Conservation (phyloP, 768 basidiomycete species). For the Suillus subaureus region DNA sequence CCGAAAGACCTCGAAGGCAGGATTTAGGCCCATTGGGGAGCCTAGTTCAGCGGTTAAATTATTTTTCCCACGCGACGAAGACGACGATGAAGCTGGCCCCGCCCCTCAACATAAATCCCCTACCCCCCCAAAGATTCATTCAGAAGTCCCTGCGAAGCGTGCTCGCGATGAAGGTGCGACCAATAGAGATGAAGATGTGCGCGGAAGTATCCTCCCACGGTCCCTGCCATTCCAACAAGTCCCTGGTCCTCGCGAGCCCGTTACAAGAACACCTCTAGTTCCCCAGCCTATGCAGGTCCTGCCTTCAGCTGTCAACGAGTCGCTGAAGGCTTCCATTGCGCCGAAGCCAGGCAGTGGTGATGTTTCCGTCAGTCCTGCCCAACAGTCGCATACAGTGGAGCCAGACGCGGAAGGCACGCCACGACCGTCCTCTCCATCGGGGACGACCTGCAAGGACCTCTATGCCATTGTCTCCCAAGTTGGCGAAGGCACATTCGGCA, state of each 20-base stretch:
- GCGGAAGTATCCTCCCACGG: neutral
- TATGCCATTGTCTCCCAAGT: constrained; percentile 93
- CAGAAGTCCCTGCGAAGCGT: constrained; percentile 31
- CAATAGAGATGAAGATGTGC: constrained; percentile 25
- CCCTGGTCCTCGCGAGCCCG: constrained; percentile 10
- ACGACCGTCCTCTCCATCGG: constrained; percentile 31
- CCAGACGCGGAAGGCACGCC: constrained; percentile 26
- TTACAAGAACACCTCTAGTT: constrained; percentile 17
- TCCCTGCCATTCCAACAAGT: constrained; percentile 6
- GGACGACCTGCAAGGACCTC: constrained; percentile 49
- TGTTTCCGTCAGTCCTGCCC: constrained; percentile 22
- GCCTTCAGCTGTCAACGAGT: constrained; percentile 21
- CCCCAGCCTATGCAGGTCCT: constrained; percentile 11
- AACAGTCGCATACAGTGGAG: constrained; percentile 24
- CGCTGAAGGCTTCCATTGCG: constrained; percentile 21
- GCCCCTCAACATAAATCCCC: constrained; percentile 19
- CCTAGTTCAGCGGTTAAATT: constrained; percentile 58
- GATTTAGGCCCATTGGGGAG: constrained; percentile 71
- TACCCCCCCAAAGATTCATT: constrained; percentile 13
- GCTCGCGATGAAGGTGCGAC: constrained; percentile 21
- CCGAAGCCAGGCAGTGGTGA: constrained; percentile 26
- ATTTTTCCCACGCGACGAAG: constrained; percentile 83
- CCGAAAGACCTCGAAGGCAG: constrained; percentile 41
- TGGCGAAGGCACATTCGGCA: constrained; percentile 98
- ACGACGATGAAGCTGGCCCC: constrained; percentile 38